Evolutionary conservation across 371 early-diverging fungal genomes (phyloP).

Genomic region (Mucor indicus): DNA sequence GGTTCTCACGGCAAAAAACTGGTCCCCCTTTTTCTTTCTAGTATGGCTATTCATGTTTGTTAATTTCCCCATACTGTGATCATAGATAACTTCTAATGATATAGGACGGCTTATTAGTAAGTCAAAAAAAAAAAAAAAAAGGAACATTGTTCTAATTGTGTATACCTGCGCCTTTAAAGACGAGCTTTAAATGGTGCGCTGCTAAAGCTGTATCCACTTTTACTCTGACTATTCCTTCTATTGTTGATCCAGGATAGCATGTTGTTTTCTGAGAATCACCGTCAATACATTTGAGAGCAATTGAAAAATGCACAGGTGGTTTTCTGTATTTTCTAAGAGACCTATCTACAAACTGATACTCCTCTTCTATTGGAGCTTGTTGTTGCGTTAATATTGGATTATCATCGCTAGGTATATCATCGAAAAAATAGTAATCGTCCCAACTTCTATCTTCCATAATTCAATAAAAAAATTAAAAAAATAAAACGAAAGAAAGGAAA

Average conservation of each 20-base stretch:
- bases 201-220: conserved; percentile 25
- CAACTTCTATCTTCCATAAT: too few species aligned
- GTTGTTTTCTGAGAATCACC: conserved; percentile 6
- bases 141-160: not conserved
- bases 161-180: conserved; percentile 34
- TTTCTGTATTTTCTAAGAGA: conserved; percentile 17
- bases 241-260: conserved; percentile 32
- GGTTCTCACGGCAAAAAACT: conserved; percentile 30
- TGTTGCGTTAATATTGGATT: too few species aligned
- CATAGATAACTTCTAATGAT: conserved; percentile 24
- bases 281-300: conserved; percentile 10
- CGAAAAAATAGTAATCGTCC: too few species aligned
- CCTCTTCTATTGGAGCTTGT: too few species aligned
- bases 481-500: too few species aligned
- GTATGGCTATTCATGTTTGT: too few species aligned
- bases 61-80: conserved; percentile 21
- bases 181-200: conserved; percentile 32
- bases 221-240: conserved; percentile 30
- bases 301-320: conserved; percentile 16
- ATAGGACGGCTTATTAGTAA: not conserved
- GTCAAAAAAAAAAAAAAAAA: not conserved
- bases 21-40: conserved; percentile 15
- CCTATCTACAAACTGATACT: conserved; percentile 11
- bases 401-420: too few species aligned
- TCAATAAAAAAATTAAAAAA: too few species aligned